phyloP scores from a whole-genome alignment of 306 rosid species.

The Inga oerstediana region DNA sequence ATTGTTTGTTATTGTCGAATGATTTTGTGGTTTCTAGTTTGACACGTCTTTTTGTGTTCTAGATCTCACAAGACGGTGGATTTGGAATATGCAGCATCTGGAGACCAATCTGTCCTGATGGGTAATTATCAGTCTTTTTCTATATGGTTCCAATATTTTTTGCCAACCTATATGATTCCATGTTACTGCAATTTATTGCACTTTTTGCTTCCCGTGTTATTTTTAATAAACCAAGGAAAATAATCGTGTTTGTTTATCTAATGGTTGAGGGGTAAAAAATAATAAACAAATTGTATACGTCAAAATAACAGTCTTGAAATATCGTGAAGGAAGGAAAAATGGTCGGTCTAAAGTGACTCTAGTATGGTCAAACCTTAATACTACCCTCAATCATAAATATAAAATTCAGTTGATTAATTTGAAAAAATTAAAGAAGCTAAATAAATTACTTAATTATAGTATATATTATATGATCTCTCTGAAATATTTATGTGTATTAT shows the following conservation, averaged over 20 bases:
- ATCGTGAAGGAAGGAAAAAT: not conserved
- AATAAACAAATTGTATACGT: not conserved
- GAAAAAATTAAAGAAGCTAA: no score
- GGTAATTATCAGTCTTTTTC: conserved; percentile 58
- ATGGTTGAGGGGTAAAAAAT: not conserved
- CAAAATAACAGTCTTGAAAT: not conserved
- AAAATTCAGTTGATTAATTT: no score
- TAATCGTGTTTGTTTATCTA: not conserved
- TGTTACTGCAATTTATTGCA: conserved; percentile 7
- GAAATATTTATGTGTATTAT: no score
- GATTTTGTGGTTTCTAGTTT: conserved; percentile 29
- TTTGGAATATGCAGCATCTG: conserved; percentile 82
- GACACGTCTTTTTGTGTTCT: conserved; percentile 39
- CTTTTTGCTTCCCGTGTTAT: conserved; percentile 1
- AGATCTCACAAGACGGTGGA: conserved; percentile 61
- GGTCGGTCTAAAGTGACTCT: not conserved
- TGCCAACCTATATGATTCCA: not conserved
- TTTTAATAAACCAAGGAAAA: not conserved
- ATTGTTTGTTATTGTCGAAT: not conserved
- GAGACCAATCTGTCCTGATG: conserved; percentile 93
- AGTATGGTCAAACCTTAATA: not conserved
- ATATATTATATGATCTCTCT: no score
- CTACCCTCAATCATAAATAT: no score
- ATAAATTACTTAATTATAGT: no score
- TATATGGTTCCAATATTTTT: not conserved